Base-by-base conservation (phyloP, 805 yeast genomes). In the Saccharomycopsis sp. region DNA sequence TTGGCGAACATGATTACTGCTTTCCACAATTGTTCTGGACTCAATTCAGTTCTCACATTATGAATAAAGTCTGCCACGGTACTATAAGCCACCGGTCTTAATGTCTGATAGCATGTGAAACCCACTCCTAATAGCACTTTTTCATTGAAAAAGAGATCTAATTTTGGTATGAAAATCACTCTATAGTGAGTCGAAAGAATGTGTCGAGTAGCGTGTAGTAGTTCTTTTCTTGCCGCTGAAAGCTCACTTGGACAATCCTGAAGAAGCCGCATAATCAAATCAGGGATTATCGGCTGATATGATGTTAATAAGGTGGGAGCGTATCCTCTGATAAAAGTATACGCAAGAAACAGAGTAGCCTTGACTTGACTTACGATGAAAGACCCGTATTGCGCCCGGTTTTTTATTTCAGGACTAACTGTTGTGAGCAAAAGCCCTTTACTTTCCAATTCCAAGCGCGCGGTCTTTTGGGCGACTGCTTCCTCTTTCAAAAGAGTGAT, bases 231-330 rank as follows among this genome's bases (percentile, higher is more conserved):
- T 0, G 97, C 96, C 2, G 91, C 84, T 2, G 96, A 87, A 53
- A 90, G 75, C 67, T 92, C 98, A 16, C 94, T 84, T 2, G 99
- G 99, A 69, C 98, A 94, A 69, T 95, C 98, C 70, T 91, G 96
- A 46, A 94, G 73, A 46, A 94, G 73, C 62, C 98, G 76, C 56
- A 91, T 80, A 46, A 94, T 88, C 57, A 91, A 80, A 60, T 89
- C 96, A 0, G 99, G 99, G 7, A 94, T 89, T 46, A 81, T 78
- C 3, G 74, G 74, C 41, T 83, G 80, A 63, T 82, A 80, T 46
- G 71, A 71, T 59, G 77, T 78, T 60, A 87, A 70, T 56, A 86
- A 76, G 46, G 82, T 83, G 40, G 82, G 80, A 1, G 96, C 84
- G 66, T 84, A 87, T 16, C 95, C 90, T 61, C 98, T 80, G 48